Conservation (phyloP, 129 eudicot genomes). For the Pulicaria dysenterica region DNA sequence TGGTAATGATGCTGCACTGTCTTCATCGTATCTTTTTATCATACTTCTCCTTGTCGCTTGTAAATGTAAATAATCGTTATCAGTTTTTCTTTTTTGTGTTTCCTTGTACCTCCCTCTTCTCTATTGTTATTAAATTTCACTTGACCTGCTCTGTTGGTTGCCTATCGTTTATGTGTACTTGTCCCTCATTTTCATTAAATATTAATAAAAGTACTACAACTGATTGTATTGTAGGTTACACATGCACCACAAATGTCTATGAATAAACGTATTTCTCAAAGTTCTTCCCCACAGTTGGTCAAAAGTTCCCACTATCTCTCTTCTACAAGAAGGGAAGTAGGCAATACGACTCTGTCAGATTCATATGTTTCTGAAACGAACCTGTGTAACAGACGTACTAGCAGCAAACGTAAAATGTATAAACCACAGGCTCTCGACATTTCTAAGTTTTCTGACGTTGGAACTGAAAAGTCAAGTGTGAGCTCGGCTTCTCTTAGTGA, state of each 20-base stretch:
- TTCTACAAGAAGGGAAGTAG: constrained; percentile 56
- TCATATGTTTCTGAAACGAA: constrained; percentile 45
- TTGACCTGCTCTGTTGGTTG: background rate
- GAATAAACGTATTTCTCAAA: constrained; percentile 49
- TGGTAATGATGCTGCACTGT: background rate
- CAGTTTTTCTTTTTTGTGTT: too few species aligned
- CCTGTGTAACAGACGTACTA: constrained; percentile 42
- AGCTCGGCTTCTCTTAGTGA: constrained; percentile 44
- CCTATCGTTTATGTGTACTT: constrained; percentile 8
- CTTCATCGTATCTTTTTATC: background rate
- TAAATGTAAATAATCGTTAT: too few species aligned
- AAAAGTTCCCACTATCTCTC: constrained; percentile 51
- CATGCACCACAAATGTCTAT: constrained; percentile 39
- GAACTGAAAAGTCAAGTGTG: constrained; percentile 38
- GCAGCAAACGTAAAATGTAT: constrained; percentile 72
- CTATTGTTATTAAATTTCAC: too few species aligned
- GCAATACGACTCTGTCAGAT: constrained; percentile 54
- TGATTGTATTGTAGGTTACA: constrained; percentile 47
- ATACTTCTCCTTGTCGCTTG: too few species aligned
- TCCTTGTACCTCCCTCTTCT: too few species aligned
- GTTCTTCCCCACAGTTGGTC: constrained; percentile 52
- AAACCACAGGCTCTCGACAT: constrained; percentile 50
- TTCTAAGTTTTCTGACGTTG: constrained; percentile 43
- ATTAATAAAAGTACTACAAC: constrained; percentile 5
- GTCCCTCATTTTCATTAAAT: constrained; percentile 3